Conservation (phyloP, 768 basidiomycete genomes). For the Boletus insuetus region DNA sequence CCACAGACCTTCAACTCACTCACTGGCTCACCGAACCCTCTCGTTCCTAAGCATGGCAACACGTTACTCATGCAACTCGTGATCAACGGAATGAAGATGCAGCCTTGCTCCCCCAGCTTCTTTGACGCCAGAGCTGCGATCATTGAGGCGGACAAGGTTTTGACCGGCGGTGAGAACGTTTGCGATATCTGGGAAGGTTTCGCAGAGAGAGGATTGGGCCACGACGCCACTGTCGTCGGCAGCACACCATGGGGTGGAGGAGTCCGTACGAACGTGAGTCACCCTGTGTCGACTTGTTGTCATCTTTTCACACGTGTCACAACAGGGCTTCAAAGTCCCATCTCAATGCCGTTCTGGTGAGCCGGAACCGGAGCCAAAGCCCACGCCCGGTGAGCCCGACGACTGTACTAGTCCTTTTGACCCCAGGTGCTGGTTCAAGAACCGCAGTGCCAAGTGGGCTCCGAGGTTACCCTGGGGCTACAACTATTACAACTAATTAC, state of each 20-base stretch:
- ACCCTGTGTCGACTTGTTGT: neutral
- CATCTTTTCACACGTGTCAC: neutral
- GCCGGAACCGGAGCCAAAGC: conserved; percentile 21
- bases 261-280: conserved; percentile 60
- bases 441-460: conserved; percentile 16
- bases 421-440: conserved; percentile 27
- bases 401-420: conserved; percentile 21
- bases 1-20: conserved; percentile 31
- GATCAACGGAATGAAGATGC: conserved; percentile 91
- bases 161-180: conserved; percentile 91
- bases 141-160: conserved; percentile 82
- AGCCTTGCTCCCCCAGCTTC: conserved; percentile 88
- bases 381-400: conserved; percentile 34
- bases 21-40: conserved; percentile 37
- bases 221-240: conserved; percentile 69
- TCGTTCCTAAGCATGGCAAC: conserved; percentile 91
- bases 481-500: conserved; percentile 19
- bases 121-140: conserved; percentile 89
- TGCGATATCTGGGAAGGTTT: conserved; percentile 89
- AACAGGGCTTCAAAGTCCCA: conserved; percentile 43
- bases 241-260: conserved; percentile 94
- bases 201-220: conserved; percentile 75
- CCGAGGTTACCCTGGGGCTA: conserved; percentile 25
- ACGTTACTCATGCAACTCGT: conserved; percentile 82
- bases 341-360: conserved; percentile 34